A percentile compares a stretch with the other conserved stretches of the same genome.
Conservation (phyloP, 2,329 filamentous ascomycete genomes). For the Ophiognomonia clavigignenti-juglandacearum region DNA sequence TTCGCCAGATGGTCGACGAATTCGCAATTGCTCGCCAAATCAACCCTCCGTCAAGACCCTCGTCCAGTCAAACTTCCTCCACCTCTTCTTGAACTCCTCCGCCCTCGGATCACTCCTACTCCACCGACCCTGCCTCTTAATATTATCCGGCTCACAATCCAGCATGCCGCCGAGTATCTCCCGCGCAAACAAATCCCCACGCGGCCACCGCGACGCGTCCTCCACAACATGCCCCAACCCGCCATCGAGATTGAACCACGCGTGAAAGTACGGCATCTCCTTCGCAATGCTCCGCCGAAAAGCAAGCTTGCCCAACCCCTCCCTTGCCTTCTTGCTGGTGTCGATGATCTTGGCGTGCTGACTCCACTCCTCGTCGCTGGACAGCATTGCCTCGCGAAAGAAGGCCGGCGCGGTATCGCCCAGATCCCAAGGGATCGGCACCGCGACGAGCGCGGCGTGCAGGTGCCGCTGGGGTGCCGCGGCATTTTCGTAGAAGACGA, state of each 20-base stretch:
- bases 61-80: constrained; percentile 91
- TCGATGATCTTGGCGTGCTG: constrained; percentile 95
- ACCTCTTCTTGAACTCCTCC: constrained; percentile 76
- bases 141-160: constrained; percentile 72
- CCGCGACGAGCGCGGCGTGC: constrained; percentile 80
- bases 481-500: constrained; percentile 97
- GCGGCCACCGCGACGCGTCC: constrained; percentile 78
- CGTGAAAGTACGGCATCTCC: constrained; percentile 98
- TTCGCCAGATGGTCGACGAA: too few relatives aligned
- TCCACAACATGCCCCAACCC: constrained; percentile 91
- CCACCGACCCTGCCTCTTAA: constrained; percentile 91
- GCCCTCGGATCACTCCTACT: constrained; percentile 62
- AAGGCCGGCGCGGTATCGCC: constrained; percentile 90
- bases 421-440: constrained; percentile 87
- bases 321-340: constrained; percentile 61
- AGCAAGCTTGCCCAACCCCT: constrained; percentile 70
- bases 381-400: constrained; percentile 89
- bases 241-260: constrained; percentile 90
- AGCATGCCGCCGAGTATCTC: constrained; percentile 92
- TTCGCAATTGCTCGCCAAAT: too few relatives aligned
- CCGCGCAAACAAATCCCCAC: constrained; percentile 85
- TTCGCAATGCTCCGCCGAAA: constrained; percentile 82
- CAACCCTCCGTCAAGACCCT: constrained; percentile 44
- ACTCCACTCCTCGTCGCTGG: constrained; percentile 86
- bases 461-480: constrained; percentile 70